phyloP scores from a whole-genome alignment of 129 eudicot genomes.

The Lactuca saligna region DNA sequence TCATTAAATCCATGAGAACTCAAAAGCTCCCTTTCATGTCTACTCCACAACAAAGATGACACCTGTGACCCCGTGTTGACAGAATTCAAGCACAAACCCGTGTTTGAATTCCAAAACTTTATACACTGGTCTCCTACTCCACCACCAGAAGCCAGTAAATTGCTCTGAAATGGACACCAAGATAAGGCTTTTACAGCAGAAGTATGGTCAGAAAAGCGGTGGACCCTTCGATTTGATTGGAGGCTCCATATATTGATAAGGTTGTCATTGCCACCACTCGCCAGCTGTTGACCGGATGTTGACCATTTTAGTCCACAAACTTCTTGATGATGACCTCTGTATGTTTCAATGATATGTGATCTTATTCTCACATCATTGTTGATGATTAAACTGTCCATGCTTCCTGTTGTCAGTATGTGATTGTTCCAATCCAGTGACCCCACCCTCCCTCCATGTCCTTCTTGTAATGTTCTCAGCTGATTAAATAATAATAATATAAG shows the following conservation, averaged over 20 bases:
- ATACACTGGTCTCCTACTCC: conserved; percentile 57
- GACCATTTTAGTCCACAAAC: conserved; percentile 85
- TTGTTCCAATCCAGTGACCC: conserved; percentile 71
- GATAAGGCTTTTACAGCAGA: conserved; percentile 75
- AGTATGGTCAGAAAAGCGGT: conserved; percentile 50
- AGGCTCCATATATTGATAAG: conserved; percentile 51
- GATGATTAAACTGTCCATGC: conserved; percentile 51
- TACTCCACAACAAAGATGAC: conserved; percentile 54
- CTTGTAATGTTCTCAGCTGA: conserved; percentile 58
- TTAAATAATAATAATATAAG: background rate
- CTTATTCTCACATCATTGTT: conserved; percentile 62
- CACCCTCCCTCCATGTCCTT: conserved; percentile 42
- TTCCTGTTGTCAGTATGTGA: conserved; percentile 58
- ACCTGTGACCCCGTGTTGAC: conserved; percentile 70
- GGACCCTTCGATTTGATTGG: conserved; percentile 41
- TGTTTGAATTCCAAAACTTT: conserved; percentile 64
- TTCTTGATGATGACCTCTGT: conserved; percentile 59
- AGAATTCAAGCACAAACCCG: conserved; percentile 58
- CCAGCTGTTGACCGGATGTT: conserved; percentile 58
- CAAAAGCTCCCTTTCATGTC: conserved; percentile 51
- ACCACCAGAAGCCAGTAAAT: conserved; percentile 69
- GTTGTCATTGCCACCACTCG: conserved; percentile 84
- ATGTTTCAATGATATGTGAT: conserved; percentile 38
- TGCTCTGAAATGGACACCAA: conserved; percentile 74
- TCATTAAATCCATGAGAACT: conserved; percentile 66